Percentiles rank a stretch among this genome's conserved stretches.
Conservation (phyloP, 2,329 filamentous ascomycete species). For the Fusarium camptoceras region DNA sequence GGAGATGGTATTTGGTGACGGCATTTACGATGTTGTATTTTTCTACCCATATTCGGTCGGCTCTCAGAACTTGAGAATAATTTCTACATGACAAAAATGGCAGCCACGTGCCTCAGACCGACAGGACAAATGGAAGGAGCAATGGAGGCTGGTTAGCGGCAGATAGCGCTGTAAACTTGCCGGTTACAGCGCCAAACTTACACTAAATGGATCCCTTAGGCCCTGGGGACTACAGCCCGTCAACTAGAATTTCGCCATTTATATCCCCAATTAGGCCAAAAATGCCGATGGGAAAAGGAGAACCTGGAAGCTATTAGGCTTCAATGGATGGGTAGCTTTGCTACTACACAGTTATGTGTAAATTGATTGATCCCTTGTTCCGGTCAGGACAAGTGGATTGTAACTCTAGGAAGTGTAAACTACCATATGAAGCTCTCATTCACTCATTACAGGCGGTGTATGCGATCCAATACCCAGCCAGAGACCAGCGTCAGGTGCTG, state of each 20-base stretch:
- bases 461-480: conserved; percentile 24
- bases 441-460: conserved; percentile 28
- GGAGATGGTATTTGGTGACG: neutral
- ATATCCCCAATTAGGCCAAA: conserved; percentile 1
- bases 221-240: neutral
- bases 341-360: conserved; percentile 1
- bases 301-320: neutral
- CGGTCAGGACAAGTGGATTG: conserved; percentile 2
- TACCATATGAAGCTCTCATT: neutral
- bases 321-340: neutral
- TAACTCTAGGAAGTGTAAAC: neutral
- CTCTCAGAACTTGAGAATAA: conserved; percentile 13
- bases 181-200: conserved; percentile 4
- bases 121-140: conserved; percentile 4
- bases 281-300: neutral
- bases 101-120: neutral
- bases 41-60: neutral
- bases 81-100: conserved; percentile 6
- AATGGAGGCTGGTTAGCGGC: conserved; percentile 5
- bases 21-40: conserved; percentile 7
- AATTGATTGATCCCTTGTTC: conserved; percentile 4
- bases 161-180: conserved; percentile 14
- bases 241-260: conserved; percentile 1
- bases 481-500: conserved; percentile 23
- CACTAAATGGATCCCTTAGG: conserved; percentile 12